Evolutionary conservation across 2,329 filamentous ascomycete genomes (phyloP), one percentile per base, ranked within the genome.

Genomic region (Pestalotiopsis sp.): DNA sequence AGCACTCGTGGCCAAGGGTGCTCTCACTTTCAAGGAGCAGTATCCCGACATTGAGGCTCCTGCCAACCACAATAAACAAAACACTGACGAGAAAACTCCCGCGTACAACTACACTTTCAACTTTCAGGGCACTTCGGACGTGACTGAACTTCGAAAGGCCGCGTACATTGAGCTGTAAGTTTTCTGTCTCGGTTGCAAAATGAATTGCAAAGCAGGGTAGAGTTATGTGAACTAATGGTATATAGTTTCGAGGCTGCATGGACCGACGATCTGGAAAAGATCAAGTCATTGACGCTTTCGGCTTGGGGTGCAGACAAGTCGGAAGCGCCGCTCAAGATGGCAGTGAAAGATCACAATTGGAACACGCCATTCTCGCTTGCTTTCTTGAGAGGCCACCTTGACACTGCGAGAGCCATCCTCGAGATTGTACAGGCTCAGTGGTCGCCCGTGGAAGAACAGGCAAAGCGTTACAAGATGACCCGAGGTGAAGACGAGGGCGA

Each of bases 381-480:
- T 0, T 86, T 93, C 61, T 76, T 91, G 4, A 87, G 87, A 31
- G 91, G 91, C 0, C 90, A 95, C 73, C 78, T 86, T 59, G 84
- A 89, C 1, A 81, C 91, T 13, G 92, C 93, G 1, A 86, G 82
- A 68, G 86, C 85, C 1, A 88, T 96, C 31, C 82, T 96, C 7
- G 90, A 92, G 69, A 94, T 96, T 71, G 85, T 87, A 0, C 84
- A 88, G 59, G 89, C 88, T 2, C 93, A 96, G 74, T 94, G 91
- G 79, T 82, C 85, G 3, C 87, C 88, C 0, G 78, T 82, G 25
- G 84, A 91, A 57, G 82, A 86, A 45, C 81, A 83, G 31, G 84
- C 85, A 65, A 80, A 84, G 62, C 82, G 82, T 4, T 90, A 87
- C 78, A 83, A 75, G 70, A 82, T 87, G 77, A 73, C 80, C 36